Percentiles rank a stretch among this genome's conserved stretches.
These are phyloP conservation scores for Aspergillus niger DNA, from an alignment of 2,329 filamentous ascomycete species.

Conservation along the genomic window DNA sequence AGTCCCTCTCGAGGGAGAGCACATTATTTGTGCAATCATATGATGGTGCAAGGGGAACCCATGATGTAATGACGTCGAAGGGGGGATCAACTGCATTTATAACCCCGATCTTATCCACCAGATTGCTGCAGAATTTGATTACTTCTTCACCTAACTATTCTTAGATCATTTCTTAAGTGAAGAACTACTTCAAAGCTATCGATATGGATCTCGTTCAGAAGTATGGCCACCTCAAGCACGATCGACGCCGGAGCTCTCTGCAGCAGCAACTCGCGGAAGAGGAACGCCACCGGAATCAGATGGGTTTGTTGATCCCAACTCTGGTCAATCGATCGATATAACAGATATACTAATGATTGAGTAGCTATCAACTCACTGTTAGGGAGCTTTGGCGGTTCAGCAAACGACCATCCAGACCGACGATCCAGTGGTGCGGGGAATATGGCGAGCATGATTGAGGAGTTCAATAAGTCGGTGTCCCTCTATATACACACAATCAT, in stretches of 20 bases:
- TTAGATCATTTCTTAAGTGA: neutral
- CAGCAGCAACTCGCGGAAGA: constrained; percentile 3
- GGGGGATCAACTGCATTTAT: neutral
- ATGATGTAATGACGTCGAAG: constrained; percentile 6
- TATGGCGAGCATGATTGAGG: constrained; percentile 47
- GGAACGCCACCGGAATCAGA: constrained; percentile 5
- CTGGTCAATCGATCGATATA: neutral
- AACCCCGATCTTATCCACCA: neutral
- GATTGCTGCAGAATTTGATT: neutral
- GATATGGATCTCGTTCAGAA: constrained; percentile 20
- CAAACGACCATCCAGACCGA: constrained; percentile 21
- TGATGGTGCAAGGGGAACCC: neutral
- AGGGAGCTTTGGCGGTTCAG: constrained; percentile 18
- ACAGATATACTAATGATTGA: neutral
- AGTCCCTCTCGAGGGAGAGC: neutral
- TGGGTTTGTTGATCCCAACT: constrained; percentile 6
- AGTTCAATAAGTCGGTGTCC: constrained; percentile 32
- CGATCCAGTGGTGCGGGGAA: constrained; percentile 19
- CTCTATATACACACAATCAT: neutral
- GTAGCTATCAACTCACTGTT: constrained; percentile 59
- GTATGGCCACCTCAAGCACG: constrained; percentile 16
- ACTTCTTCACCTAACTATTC: neutral
- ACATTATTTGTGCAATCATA: neutral
- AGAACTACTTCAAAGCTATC: neutral
- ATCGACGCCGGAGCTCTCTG: constrained; percentile 5